Base-by-base conservation (phyloP, 768 basidiomycete genomes). In the Mycena rosella region DNA sequence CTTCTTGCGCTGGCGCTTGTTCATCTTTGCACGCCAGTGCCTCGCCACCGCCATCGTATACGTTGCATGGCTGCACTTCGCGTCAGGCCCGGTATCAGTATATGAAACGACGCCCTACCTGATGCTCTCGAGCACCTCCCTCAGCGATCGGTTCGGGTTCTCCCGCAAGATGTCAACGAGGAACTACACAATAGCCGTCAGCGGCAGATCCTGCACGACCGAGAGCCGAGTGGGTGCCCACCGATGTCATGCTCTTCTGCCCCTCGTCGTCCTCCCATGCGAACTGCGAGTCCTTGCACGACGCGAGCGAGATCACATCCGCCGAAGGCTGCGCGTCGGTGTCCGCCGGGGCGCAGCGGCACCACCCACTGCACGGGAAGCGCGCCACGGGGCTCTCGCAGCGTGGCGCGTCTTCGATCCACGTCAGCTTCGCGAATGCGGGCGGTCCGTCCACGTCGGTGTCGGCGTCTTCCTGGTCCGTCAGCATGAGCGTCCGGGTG, bases 291-390 rank as follows among this genome's bases (percentile, higher is more conserved):
- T 71, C 67, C 57, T 63, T 67, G 49, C 63, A 70, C 8, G 67
- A 63, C 45, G 69, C 67, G 10, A 73, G 36, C 18, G 69, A 73
- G 8, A 73, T 61, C 51, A 68, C 67, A 36, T 68, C 67, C 55
- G 61, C 60, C 20, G 22, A 38, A 9, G 62, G 55, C 18, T 29
- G 36, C 36, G 47, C 51, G 6, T 54, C 40, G 10, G 20, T 32
- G 20, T 4, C 26, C 10, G 9, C 22, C 7, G 22, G 18, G 27
- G 2, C 10, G 6, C 18, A 17, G 29, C 60, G 60, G 22, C 65
- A 67, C 59, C 59, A 67, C 6, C 65, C 65, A 26, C 22, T 49
- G 51, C 65, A 67, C 5, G 53, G 44, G 45, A 67, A 61, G 9
- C 20, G 20, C 15, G 14, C 48, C 14, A 59, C n/a, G n/a, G 65